A percentile compares a stretch with the other conserved stretches of the same genome.
Evolutionary conservation across 208 protist species (phyloP).

Genomic region (Ichthyophonus hoferi): DNA sequence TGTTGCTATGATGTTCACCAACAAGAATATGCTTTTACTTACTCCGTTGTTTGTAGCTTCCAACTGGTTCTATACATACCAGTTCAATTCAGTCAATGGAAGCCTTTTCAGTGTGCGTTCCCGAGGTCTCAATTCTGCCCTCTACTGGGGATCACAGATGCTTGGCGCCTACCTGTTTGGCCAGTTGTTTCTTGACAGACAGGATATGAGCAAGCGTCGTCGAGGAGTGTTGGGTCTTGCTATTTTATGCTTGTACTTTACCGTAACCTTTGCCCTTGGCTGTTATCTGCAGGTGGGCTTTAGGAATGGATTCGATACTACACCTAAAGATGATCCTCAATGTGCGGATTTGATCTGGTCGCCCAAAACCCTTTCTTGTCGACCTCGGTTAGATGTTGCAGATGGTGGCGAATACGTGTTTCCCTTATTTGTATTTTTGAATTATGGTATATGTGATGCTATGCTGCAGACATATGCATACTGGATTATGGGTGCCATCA

Average conservation of each 20-base stretch:
- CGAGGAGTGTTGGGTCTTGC: not conserved
- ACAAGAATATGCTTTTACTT: slow-evolving; percentile 9
- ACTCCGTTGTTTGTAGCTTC: not conserved
- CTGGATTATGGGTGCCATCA: slow-evolving; percentile 10
- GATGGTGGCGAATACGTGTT: too few relatives aligned
- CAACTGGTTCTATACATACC: slow-evolving; percentile 21
- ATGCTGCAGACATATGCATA: slow-evolving; percentile 19
- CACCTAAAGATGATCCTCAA: too few relatives aligned
- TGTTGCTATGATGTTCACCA: not conserved
- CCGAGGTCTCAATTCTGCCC: slow-evolving; percentile 22
- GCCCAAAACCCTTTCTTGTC: not conserved
- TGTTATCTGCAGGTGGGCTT: too few relatives aligned
- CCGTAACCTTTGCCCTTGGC: too few relatives aligned
- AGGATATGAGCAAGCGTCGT: not conserved
- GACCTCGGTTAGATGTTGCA: not conserved
- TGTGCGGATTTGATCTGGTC: too few relatives aligned
- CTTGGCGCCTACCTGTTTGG: not conserved
- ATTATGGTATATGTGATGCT: not conserved
- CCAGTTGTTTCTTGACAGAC: not conserved
- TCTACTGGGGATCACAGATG: slow-evolving; percentile 26
- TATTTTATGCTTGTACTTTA: too few relatives aligned
- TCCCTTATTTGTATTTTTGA: too few relatives aligned
- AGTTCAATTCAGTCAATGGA: not conserved
- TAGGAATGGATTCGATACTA: too few relatives aligned
- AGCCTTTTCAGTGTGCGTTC: not conserved